Evolutionary conservation across 75 land plant genomes (phyloP).

Genomic region (Cryptomeria japonica): DNA sequence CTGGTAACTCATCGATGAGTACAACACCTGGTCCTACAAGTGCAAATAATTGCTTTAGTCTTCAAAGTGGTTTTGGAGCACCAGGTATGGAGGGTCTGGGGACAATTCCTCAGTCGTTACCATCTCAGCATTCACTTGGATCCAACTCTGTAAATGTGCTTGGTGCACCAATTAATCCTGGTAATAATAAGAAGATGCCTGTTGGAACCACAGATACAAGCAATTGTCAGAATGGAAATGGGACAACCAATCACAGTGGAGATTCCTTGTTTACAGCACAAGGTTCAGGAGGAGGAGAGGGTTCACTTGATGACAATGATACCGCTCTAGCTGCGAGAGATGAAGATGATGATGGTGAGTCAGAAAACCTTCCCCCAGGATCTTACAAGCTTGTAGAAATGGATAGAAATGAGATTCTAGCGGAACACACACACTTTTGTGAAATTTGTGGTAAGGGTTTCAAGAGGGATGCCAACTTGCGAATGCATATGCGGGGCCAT

Average conservation of each 20-base stretch:
- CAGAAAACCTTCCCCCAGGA: slow-evolving; percentile 72
- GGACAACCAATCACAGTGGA: slow-evolving; percentile 17
- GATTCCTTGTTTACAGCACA: not conserved
- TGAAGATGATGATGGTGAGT: slow-evolving; percentile 63
- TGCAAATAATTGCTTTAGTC: slow-evolving; percentile 9
- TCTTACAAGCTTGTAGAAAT: slow-evolving; percentile 72
- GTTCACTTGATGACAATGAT: slow-evolving; percentile 24
- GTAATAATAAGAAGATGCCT: slow-evolving; percentile 1
- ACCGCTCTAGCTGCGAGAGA: slow-evolving; percentile 29
- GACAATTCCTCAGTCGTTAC: not conserved
- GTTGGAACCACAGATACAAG: not conserved
- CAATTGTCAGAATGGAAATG: not conserved
- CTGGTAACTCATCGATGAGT: not conserved
- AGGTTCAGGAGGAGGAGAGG: slow-evolving; percentile 4
- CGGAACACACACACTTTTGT: slow-evolving; percentile 88
- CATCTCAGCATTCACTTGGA: slow-evolving; percentile 8
- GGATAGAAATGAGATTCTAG: slow-evolving; percentile 77
- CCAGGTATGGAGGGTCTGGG: not conserved
- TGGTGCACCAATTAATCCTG: not conserved
- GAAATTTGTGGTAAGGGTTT: slow-evolving; percentile 82
- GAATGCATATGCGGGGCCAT: slow-evolving; percentile 94
- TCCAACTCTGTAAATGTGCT: not conserved
- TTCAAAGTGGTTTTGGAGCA: not conserved
- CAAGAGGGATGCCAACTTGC: slow-evolving; percentile 80
- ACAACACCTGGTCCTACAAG: slow-evolving; percentile 8